A percentile compares a stretch with the other conserved stretches of the same genome.
phyloP scores from a whole-genome alignment of 345 rosid species.

The Ceriops zippeliana region DNA sequence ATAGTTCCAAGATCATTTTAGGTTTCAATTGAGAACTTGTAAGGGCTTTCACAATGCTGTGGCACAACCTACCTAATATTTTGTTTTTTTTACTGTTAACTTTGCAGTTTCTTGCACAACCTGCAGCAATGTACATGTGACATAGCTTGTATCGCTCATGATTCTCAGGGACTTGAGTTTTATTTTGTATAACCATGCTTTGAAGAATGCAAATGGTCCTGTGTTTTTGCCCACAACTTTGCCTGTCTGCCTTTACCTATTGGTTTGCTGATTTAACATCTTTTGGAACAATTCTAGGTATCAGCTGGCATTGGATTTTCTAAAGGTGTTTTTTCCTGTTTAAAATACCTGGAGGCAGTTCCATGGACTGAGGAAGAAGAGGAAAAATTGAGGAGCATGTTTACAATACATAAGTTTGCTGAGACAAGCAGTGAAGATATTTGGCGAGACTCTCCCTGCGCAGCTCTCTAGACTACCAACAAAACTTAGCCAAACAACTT shows the following conservation, averaged over 20 bases:
- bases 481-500: constrained; percentile 62
- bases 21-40: too few relatives aligned
- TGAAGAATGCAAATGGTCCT: neutral
- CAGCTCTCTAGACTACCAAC: constrained; percentile 37
- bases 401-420: constrained; percentile 54
- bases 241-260: neutral
- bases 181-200: neutral
- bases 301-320: constrained; percentile 66
- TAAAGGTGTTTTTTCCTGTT: constrained; percentile 61
- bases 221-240: neutral
- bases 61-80: too few relatives aligned
- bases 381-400: constrained; percentile 64
- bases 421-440: constrained; percentile 55
- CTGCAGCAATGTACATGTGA: too few relatives aligned
- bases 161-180: too few relatives aligned
- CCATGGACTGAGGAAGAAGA: constrained; percentile 99
- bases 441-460: constrained; percentile 50
- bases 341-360: constrained; percentile 85
- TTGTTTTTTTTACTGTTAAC: too few relatives aligned
- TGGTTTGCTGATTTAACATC: constrained; percentile 16
- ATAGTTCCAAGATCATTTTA: too few relatives aligned
- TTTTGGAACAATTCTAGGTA: constrained; percentile 43
- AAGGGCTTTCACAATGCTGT: too few relatives aligned
- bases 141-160: too few relatives aligned
- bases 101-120: too few relatives aligned